Evolutionary conservation across 2,329 filamentous ascomycete species (phyloP), one percentile per base, ranked within the genome.

Genomic region (Metarhizium anisopliae): DNA sequence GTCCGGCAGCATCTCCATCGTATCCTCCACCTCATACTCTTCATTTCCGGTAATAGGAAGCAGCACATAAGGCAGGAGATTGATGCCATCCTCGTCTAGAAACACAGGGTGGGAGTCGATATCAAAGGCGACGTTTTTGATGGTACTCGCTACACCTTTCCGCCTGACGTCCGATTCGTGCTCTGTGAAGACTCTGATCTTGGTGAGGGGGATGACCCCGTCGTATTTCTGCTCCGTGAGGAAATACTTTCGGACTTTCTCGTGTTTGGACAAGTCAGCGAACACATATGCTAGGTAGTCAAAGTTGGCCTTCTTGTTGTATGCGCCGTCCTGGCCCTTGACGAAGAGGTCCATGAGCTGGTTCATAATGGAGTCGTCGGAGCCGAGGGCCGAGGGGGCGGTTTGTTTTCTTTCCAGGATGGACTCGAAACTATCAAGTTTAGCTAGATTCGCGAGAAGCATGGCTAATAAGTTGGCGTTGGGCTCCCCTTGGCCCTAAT

Each of bases 291-390:
- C 85, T 29, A 99, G 81, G 71, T 97, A 96, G 74, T 99, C 91
- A 70, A 85, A 97, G 71, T 93, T 82, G 58, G 91, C 91, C 30
- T 87, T 70, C 66, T 88, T 86, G 77, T 97, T 97, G 71, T 94
- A 91, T 10, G 79, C 77, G 29, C 87, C 88, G 59, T 88, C 85
- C 25, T 89, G 85, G 20, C 93, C 93, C 74, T 94, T 95, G 67
- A 97, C 94, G 68, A 99, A 99, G 63, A 95, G 86, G 70, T 97
- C 94, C 69, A 99, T 84, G 35, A 99, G 77, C 71, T 97, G 94
- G 69, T 96, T 91, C 64, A 97, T 82, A 4, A 90, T 85, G 57
- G 83, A 78, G 40, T 85, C 80, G 45, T 90, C 89, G 1, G 83
- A 87, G 6, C 83, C 84, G 6, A 96, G 80, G n/a, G 78, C 77